phyloP scores from a whole-genome alignment of 352 stramenopile species.

The Sclerospora graminicola region DNA sequence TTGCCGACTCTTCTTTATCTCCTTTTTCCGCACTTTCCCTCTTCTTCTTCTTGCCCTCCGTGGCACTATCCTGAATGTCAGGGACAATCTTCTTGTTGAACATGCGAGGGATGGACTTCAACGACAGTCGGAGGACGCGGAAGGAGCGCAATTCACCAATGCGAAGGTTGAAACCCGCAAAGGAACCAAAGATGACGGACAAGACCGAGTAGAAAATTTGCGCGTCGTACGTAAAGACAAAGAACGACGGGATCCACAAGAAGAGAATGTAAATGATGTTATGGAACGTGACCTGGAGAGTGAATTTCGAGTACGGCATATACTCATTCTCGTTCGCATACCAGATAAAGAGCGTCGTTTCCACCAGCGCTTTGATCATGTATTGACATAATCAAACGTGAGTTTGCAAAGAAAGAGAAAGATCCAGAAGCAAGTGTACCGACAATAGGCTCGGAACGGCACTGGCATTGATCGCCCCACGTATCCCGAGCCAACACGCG shows the following conservation, averaged over 20 bases:
- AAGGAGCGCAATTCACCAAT: conserved; percentile 81
- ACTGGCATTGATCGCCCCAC: conserved; percentile 70
- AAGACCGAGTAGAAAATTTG: conserved; percentile 83
- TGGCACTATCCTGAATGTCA: conserved; percentile 50
- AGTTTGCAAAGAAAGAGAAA: conserved; percentile 66
- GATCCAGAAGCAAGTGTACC: conserved; percentile 80
- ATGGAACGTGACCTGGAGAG: conserved; percentile 72
- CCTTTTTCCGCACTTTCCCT: conserved; percentile 62
- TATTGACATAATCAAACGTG: conserved; percentile 84
- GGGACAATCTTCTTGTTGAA: conserved; percentile 86
- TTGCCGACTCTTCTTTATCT: conserved; percentile 45
- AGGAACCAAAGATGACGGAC: conserved; percentile 68
- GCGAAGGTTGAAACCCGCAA: conserved; percentile 76
- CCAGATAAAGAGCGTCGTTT: conserved; percentile 83
- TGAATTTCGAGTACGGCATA: conserved; percentile 74
- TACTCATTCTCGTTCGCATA: conserved; percentile 63
- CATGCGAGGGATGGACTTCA: conserved; percentile 79
- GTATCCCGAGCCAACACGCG: conserved; percentile 55
- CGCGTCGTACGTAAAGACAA: conserved; percentile 82
- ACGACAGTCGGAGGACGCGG: conserved; percentile 68
- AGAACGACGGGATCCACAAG: conserved; percentile 71
- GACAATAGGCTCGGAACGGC: conserved; percentile 53
- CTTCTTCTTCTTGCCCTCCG: conserved; percentile 58
- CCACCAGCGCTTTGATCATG: conserved; percentile 76
- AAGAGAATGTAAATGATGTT: conserved; percentile 82